Conservation (phyloP, 2,329 filamentous ascomycete species). For the Torrubiella hemipterigena region DNA sequence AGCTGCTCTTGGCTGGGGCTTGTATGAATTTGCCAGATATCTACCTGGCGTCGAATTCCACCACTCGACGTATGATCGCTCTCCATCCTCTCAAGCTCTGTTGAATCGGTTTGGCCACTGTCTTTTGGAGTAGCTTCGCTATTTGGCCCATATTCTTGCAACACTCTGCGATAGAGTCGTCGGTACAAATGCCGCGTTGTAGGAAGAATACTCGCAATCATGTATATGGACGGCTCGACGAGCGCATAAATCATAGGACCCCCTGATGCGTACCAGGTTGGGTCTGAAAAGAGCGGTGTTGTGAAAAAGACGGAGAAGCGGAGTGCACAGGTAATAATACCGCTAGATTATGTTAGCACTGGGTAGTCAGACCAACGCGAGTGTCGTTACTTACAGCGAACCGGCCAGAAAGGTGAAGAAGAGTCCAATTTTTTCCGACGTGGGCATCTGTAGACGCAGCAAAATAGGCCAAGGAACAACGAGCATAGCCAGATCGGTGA, state of each 20-base stretch:
- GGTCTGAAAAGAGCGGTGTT: constrained; percentile 6
- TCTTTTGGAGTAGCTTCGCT: neutral
- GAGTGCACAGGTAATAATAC: constrained; percentile 7
- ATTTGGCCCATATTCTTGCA: neutral
- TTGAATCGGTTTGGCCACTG: neutral
- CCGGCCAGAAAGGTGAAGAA: constrained; percentile 6
- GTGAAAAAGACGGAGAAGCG: constrained; percentile 8
- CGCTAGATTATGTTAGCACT: constrained; percentile 1
- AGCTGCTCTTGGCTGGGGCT: constrained; percentile 5
- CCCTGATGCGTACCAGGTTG: constrained; percentile 8
- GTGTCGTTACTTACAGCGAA: constrained; percentile 3
- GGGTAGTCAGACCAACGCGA: neutral
- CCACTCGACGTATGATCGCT: neutral
- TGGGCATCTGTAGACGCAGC: constrained; percentile 6
- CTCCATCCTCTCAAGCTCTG: constrained; percentile 1
- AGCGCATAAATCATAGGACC: constrained; percentile 8
- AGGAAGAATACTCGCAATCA: constrained; percentile 7
- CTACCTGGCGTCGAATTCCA: neutral
- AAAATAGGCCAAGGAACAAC: constrained; percentile 8
- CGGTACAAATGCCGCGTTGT: constrained; percentile 6
- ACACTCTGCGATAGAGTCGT: constrained; percentile 1
- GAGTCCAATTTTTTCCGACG: constrained; percentile 5
- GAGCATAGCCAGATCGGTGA: constrained; percentile 6
- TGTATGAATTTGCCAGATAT: constrained; percentile 1
- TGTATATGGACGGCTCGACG: constrained; percentile 8